phyloP scores from a whole-genome alignment of 1,284 basidiomycete genomes.

The Hymenochaete sp. region DNA sequence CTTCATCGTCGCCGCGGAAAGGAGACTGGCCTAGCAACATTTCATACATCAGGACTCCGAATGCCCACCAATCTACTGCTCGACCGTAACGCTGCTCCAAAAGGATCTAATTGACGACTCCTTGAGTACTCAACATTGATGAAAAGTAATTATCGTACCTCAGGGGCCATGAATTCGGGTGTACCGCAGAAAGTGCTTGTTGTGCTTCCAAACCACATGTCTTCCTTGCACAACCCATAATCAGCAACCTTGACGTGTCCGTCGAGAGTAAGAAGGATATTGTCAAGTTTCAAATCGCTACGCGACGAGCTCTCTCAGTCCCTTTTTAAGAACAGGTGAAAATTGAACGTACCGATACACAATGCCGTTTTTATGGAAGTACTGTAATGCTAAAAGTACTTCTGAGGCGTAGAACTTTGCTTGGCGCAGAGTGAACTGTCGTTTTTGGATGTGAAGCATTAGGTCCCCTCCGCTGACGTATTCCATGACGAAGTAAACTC shows the following conservation, averaged over 20 bases:
- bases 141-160: conserved; percentile 44
- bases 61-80: conserved; percentile 99
- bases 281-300: conserved; percentile 96
- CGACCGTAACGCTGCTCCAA: conserved; percentile 97
- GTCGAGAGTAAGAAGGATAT: conserved; percentile 93
- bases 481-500: conserved; percentile 83
- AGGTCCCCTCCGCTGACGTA: conserved; percentile 73
- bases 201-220: conserved; percentile 97
- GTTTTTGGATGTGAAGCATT: conserved; percentile 77
- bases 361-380: conserved; percentile 97
- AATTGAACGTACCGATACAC: conserved; percentile 63
- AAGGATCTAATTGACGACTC: conserved; percentile 58
- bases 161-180: conserved; percentile 99
- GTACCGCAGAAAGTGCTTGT: conserved; percentile 99
- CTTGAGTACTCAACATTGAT: conserved; percentile 1
- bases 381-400: conserved; percentile 92
- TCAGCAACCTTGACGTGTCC: conserved; percentile 99
- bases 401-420: conserved; percentile 99
- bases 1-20: conserved; percentile 98
- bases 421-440: conserved; percentile 71
- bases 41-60: conserved; percentile 97
- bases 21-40: conserved; percentile 99
- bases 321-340: background rate
- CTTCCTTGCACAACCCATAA: conserved; percentile 98
- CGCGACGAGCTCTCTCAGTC: conserved; percentile 6